Conservation (phyloP, 176 grass and related monocot genomes). For the Triticum monococcum region DNA sequence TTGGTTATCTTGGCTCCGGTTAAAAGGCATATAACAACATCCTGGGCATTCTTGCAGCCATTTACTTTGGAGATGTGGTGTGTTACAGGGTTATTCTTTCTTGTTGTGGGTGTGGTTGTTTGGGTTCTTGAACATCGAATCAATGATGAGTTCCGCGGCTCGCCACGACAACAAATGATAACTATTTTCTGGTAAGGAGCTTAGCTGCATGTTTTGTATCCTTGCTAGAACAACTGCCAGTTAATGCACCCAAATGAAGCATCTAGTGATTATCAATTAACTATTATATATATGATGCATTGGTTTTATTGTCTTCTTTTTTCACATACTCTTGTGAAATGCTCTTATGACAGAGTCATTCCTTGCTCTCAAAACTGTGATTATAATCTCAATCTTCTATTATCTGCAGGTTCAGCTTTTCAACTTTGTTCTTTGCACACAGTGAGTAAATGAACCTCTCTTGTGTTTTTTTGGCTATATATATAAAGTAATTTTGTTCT, state of each 20-base stretch:
- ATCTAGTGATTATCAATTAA: background rate
- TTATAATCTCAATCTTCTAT: conserved; percentile 18
- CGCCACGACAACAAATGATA: conserved; percentile 68
- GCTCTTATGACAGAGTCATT: background rate
- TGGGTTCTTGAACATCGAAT: conserved; percentile 95
- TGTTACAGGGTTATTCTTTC: conserved; percentile 64
- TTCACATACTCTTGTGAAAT: background rate
- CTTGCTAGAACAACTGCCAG: background rate
- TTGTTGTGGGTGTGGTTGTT: conserved; percentile 80
- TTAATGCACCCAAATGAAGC: background rate
- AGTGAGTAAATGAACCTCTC: conserved; percentile 63
- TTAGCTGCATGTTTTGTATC: conserved; percentile 10
- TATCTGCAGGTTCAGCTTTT: conserved; percentile 94
- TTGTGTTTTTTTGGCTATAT: conserved; percentile 16
- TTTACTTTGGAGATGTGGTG: conserved; percentile 93
- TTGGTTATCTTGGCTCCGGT: conserved; percentile 81
- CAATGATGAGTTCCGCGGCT: conserved; percentile 91
- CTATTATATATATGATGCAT: background rate
- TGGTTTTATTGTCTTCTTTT: background rate
- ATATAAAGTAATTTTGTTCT: conserved; percentile 2
- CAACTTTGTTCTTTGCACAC: conserved; percentile 95
- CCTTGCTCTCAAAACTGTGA: background rate
- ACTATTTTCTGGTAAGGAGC: conserved; percentile 79
- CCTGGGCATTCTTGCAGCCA: conserved; percentile 88
- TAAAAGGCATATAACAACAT: conserved; percentile 63